Base-by-base conservation (phyloP, 2,329 filamentous ascomycete genomes). In the Blumeriella jaapii region DNA sequence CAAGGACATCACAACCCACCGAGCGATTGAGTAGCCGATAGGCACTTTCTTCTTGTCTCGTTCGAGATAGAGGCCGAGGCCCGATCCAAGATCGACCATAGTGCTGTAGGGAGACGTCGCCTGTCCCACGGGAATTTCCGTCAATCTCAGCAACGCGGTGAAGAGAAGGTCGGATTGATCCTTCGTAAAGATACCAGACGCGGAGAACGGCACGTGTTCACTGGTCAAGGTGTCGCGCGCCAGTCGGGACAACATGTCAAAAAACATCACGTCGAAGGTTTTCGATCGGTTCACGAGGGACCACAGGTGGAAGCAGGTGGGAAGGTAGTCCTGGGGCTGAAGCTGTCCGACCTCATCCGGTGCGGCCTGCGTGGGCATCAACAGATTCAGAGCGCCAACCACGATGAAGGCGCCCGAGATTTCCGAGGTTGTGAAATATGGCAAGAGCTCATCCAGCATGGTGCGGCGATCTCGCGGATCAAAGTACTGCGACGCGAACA, bases 241-340 rank as follows among this genome's bases (percentile, higher is more conserved):
- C 53, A 95, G 65, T 34, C 91, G 72, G 9, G 91, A 96, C 44
- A 94, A 74, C 19, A 94, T 71, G 59, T 98, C 91, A 45, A 96
- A 72, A 52, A 93, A 87, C 44, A 81, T 80, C 39, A 82, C 73
- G 58, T 98, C 91, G 42, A 91, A 81, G 3, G 77, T 70, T 58
- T 84, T 91, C 1, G 89, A 96, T 33, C 93, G 72, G 49, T 85
- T 91, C 47, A 96, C 77, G 26, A 96, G 68, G 1, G 87, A 91
- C 91, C 91, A 98, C 1, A 96, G 62, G 58, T 98, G 91, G 65
- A 98, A 98, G 50, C 94, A 80, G 0, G 89, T 94, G 3, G 91
- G 91, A 22, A 96, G 64, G 52, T 93, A 89, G 53, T 89, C 78
- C 47, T 87, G 79, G 1, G 91, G 89, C 48, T 86, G 78, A n/a